Evolutionary conservation across 805 yeast genomes (phyloP).

Genomic region (Barnettozyma siamensis): DNA sequence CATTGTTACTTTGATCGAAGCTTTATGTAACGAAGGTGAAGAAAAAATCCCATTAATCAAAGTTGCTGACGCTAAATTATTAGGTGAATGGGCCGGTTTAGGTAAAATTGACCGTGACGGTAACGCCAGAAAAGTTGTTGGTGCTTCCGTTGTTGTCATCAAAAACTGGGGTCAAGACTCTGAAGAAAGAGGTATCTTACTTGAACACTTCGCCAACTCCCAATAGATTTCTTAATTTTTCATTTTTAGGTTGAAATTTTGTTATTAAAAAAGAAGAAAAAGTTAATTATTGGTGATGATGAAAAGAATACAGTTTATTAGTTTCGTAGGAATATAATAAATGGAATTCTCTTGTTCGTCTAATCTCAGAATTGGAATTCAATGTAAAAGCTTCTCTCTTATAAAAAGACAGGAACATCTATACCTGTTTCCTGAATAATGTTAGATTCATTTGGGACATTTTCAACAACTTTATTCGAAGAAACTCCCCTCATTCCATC

Average conservation of each 20-base stretch:
- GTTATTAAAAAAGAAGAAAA: neutral
- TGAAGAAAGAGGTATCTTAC: conserved; percentile 91
- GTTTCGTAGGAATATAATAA: neutral
- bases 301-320: neutral
- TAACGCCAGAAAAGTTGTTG: conserved; percentile 99
- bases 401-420: conserved; percentile 24
- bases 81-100: conserved; percentile 99
- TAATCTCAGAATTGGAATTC: too few relatives aligned
- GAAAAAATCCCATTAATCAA: conserved; percentile 96
- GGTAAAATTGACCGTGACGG: conserved; percentile 99
- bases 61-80: conserved; percentile 98
- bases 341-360: conserved; percentile 2
- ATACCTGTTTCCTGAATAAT: conserved; percentile 8
- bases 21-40: conserved; percentile 97
- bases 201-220: conserved; percentile 92
- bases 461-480: too few relatives aligned
- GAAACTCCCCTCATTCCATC: too few relatives aligned
- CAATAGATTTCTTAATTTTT: conserved; percentile 44
- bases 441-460: neutral
- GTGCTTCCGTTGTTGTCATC: conserved; percentile 99
- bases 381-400: too few relatives aligned
- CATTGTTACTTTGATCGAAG: conserved; percentile 96
- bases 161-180: conserved; percentile 99
- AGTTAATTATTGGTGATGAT: neutral
- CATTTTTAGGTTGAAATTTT: neutral